Evolutionary conservation across 2,329 filamentous ascomycete species (phyloP), one percentile per base, ranked within the genome.

Genomic region (Fusarium sp.): DNA sequence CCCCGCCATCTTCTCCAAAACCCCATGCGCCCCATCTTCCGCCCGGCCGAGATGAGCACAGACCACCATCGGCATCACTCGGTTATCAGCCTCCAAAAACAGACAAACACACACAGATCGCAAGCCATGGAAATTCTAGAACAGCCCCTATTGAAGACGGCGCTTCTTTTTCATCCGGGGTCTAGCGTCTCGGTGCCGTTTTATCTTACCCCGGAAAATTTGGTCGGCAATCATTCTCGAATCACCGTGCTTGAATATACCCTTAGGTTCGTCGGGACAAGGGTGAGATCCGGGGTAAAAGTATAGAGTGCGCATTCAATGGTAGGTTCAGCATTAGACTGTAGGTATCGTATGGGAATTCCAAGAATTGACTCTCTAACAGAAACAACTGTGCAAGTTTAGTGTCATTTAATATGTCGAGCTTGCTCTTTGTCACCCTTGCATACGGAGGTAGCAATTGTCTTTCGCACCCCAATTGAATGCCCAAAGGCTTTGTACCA

Each of bases 51-150:
- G 64, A 69, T 24, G 64, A 66, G 77, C 77, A 78, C 77, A 69
- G 77, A 77, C 77, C 75, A 76, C 14, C n/a, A 69, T 78, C 76
- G 76, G 76, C 75, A 72, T 69, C 70, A 69, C 51, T 78, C 77
- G 77, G 77, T 75, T 77, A 78, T 72, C 58, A 47, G 41, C 26
- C 31, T 49, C 56, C 38, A 31, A 33, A 51, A 51, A 12, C 20
- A 47, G 35, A 57, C 28, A 7, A 18, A 45, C 7, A 14, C 22
- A 44, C 17, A 6, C 44, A 60, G 41, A 22, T 42, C 39, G 44
- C 18, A 56, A 44, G 33, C 38, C 36, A 39, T 56, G 17, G 26
- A 26, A n/a, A 42, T 42, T 69, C 64, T 49, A 72, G 64, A 72
- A 69, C 42, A 52, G 33, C 9, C 18, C 2, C 18, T 22, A 2